Conservation (phyloP, 83 land plant genomes). For the Thuja plicata region DNA sequence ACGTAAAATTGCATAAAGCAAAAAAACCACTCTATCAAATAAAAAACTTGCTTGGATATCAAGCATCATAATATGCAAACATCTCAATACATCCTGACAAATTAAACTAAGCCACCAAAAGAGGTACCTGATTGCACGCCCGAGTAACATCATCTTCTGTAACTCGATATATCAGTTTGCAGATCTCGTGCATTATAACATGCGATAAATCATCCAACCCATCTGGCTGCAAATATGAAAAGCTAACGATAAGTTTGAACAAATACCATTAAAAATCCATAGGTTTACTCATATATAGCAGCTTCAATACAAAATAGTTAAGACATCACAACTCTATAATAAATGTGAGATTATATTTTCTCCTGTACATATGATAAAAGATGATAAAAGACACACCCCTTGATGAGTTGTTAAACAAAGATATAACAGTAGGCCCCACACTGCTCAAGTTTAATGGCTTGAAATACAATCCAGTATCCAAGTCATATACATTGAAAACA, state of each 20-base stretch:
- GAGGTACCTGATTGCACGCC: constrained; percentile 40
- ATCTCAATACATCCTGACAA: background rate
- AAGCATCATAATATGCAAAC: background rate
- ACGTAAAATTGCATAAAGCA: background rate
- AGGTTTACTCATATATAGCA: background rate
- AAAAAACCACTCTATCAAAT: background rate
- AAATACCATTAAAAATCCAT: background rate
- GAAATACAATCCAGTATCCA: background rate
- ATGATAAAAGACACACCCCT: background rate
- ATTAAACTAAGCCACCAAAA: too few species aligned
- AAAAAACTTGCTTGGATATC: background rate
- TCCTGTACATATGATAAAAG: background rate
- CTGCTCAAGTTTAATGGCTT: background rate
- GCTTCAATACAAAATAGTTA: background rate
- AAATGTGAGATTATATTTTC: background rate
- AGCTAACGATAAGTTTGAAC: background rate
- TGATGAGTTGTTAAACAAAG: background rate
- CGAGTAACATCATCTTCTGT: constrained; percentile 42
- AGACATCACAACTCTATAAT: background rate
- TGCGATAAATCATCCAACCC: constrained; percentile 29
- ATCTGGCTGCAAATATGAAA: constrained; percentile 37
- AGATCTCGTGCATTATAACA: constrained; percentile 36
- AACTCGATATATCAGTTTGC: constrained; percentile 29
- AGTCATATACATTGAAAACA: background rate
- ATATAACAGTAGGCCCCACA: background rate